These are phyloP conservation scores for Ceratocystis eucalypticola DNA, from an alignment of 2,329 filamentous ascomycete genomes.

Conservation along the genomic window DNA sequence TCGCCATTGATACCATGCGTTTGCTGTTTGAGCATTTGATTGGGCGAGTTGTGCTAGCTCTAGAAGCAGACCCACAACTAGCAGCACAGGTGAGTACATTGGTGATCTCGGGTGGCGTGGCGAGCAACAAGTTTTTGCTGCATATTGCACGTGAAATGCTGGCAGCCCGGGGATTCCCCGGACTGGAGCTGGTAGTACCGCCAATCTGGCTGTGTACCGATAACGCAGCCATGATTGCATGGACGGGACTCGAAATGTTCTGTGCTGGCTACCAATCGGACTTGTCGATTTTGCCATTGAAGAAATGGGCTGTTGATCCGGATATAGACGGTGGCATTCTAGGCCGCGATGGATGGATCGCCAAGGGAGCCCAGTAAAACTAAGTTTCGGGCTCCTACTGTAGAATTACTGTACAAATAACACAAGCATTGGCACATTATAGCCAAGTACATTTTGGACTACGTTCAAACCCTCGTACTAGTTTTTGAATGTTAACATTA, in stretches of 20 bases:
- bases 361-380: slow-evolving; percentile 9
- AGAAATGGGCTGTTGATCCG: slow-evolving; percentile 64
- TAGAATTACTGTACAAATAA: slow-evolving; percentile 20
- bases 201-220: slow-evolving; percentile 72
- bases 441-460: background rate
- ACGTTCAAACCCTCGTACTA: background rate
- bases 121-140: slow-evolving; percentile 67
- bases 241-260: slow-evolving; percentile 88
- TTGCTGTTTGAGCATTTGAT: slow-evolving; percentile 79
- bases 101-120: slow-evolving; percentile 82
- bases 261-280: slow-evolving; percentile 57
- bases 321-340: slow-evolving; percentile 50
- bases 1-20: slow-evolving; percentile 65
- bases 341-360: slow-evolving; percentile 39
- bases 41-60: slow-evolving; percentile 51
- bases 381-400: slow-evolving; percentile 12
- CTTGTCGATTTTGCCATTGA: slow-evolving; percentile 44
- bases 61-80: slow-evolving; percentile 22
- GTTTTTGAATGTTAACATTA: slow-evolving; percentile 15
- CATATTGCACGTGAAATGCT: slow-evolving; percentile 47
- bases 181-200: slow-evolving; percentile 57
- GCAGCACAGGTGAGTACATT: slow-evolving; percentile 41
- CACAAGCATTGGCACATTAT: background rate
- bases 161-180: slow-evolving; percentile 48
- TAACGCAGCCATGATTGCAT: slow-evolving; percentile 95